Conservation (phyloP, 176 grass and related monocot genomes). For the Lolium rigidum region DNA sequence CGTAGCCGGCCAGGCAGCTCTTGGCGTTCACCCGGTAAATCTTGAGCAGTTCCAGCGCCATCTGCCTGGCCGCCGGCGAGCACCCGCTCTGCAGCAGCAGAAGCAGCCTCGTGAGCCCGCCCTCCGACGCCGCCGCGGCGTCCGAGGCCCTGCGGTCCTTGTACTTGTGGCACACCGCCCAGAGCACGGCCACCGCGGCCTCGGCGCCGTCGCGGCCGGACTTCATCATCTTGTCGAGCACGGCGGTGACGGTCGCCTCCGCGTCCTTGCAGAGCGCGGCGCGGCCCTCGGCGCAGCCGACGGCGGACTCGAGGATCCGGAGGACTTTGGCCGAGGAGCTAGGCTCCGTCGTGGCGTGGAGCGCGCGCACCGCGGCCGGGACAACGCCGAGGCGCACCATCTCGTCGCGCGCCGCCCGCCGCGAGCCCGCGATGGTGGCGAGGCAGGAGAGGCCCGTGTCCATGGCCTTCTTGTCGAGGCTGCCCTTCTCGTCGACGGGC, state of each 20-base stretch:
- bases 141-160: conserved; percentile 73
- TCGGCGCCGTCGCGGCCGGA: conserved; percentile 65
- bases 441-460: conserved; percentile 58
- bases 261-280: conserved; percentile 72
- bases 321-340: conserved; percentile 40
- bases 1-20: conserved; percentile 90
- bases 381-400: conserved; percentile 66
- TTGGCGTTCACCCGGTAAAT: conserved; percentile 82
- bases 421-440: conserved; percentile 32
- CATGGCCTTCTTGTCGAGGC: conserved; percentile 49
- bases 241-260: conserved; percentile 44
- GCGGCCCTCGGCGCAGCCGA: conserved; percentile 77
- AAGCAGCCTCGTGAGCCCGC: conserved; percentile 72
- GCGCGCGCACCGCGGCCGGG: conserved; percentile 51
- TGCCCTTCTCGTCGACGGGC: conserved; percentile 57
- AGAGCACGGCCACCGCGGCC: conserved; percentile 80
- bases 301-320: conserved; percentile 67
- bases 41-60: conserved; percentile 87
- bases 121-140: conserved; percentile 55
- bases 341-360: conserved; percentile 34
- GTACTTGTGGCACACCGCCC: conserved; percentile 82
- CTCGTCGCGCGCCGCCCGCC: conserved; percentile 39
- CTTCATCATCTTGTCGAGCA: conserved; percentile 85
- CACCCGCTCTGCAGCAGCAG: conserved; percentile 88
- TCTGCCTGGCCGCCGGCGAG: conserved; percentile 74